phyloP scores from a whole-genome alignment of 768 basidiomycete genomes.

The Leccinum variicolor region DNA sequence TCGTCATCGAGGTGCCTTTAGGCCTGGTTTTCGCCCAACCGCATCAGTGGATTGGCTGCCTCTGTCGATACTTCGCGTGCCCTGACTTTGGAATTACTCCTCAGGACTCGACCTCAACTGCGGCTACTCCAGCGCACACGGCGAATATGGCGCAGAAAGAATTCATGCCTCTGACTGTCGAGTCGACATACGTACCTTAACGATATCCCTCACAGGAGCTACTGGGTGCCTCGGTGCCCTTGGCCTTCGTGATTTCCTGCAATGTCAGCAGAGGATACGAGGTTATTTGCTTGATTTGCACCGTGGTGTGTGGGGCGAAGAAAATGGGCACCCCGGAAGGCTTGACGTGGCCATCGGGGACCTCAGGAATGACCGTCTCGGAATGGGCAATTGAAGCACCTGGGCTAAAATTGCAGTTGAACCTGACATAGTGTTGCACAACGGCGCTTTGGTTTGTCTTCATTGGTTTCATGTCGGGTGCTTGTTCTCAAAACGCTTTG shows the following conservation, averaged over 20 bases:
- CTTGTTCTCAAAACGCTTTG: neutral
- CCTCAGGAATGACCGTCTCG: slow-evolving; percentile 70
- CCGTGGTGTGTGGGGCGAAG: slow-evolving; percentile 84
- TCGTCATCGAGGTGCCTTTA: slow-evolving; percentile 87
- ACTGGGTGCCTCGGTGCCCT: slow-evolving; percentile 97
- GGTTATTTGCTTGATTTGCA: slow-evolving; percentile 91
- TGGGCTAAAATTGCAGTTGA: slow-evolving; percentile 72
- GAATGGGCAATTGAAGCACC: slow-evolving; percentile 47
- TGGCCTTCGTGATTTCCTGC: slow-evolving; percentile 76
- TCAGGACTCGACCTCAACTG: slow-evolving; percentile 23
- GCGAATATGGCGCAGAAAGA: slow-evolving; percentile 15
- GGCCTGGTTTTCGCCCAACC: slow-evolving; percentile 90
- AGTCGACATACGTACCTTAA: slow-evolving; percentile 51
- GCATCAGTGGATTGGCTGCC: slow-evolving; percentile 63
- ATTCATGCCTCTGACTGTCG: slow-evolving; percentile 36
- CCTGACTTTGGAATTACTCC: slow-evolving; percentile 74
- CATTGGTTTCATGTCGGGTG: neutral
- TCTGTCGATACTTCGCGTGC: slow-evolving; percentile 71
- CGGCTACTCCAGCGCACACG: slow-evolving; percentile 12
- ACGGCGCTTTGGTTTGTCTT: slow-evolving; percentile 87
- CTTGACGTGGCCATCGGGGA: slow-evolving; percentile 86
- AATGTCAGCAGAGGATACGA: slow-evolving; percentile 54
- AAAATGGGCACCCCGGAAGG: slow-evolving; percentile 64
- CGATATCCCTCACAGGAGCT: slow-evolving; percentile 93
- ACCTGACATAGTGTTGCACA: slow-evolving; percentile 85